Evolutionary conservation across 306 rosid genomes (phyloP).

Genomic region (Prinsepia uniflora): DNA sequence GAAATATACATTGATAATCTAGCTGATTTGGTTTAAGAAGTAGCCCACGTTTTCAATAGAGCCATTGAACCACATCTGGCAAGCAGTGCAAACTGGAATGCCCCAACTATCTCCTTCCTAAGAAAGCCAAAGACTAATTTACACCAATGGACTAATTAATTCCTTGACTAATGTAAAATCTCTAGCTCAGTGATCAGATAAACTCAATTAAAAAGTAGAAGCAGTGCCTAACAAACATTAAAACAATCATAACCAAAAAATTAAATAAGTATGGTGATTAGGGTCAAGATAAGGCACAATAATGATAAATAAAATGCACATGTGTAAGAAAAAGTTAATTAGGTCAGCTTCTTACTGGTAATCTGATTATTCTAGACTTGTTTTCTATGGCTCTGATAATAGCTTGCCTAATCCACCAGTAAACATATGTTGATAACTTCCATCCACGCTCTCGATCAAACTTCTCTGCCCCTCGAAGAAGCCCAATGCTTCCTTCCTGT

Average conservation of each 20-base stretch:
- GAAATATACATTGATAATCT: neutral
- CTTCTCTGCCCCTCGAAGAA: slow-evolving; percentile 67
- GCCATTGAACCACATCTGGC: neutral
- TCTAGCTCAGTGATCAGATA: neutral
- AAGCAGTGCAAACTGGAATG: neutral
- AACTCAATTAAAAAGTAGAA: neutral
- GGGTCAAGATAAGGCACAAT: neutral
- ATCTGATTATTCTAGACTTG: slow-evolving; percentile 62
- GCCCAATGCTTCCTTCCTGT: slow-evolving; percentile 89
- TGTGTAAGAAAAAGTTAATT: slow-evolving; percentile 8
- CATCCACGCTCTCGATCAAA: slow-evolving; percentile 67
- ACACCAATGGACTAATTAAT: neutral
- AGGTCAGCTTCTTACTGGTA: slow-evolving; percentile 61
- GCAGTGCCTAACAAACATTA: neutral
- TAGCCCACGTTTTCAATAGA: neutral
- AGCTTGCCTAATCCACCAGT: slow-evolving; percentile 92
- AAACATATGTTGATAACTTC: slow-evolving; percentile 74
- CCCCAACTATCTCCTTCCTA: neutral
- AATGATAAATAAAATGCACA: neutral
- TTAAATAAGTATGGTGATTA: neutral
- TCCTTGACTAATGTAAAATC: neutral
- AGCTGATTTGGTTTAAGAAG: neutral
- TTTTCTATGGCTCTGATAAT: slow-evolving; percentile 63
- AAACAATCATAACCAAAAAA: neutral
- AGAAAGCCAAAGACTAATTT: neutral